Percentiles rank a stretch among this genome's conserved stretches.
phyloP scores from a whole-genome alignment of 768 basidiomycete species.

The Mycena capillaripes region DNA sequence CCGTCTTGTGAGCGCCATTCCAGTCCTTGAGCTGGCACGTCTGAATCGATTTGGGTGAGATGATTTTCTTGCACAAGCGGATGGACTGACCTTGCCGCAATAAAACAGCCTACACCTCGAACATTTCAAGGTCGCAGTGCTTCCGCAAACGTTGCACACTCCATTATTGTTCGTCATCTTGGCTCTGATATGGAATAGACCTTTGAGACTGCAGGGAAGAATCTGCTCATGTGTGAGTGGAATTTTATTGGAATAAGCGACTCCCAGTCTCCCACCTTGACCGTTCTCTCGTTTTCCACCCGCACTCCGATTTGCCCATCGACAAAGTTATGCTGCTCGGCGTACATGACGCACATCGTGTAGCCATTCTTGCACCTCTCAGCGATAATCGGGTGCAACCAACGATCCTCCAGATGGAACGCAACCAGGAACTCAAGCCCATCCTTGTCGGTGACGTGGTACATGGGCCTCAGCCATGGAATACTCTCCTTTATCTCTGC shows the following conservation, averaged over 20 bases:
- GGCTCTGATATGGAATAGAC: constrained; percentile 39
- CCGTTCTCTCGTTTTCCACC: constrained; percentile 40
- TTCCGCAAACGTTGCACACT: constrained; percentile 21
- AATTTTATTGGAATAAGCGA: background rate
- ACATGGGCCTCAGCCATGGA: constrained; percentile 40
- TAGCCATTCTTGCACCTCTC: constrained; percentile 32
- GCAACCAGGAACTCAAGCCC: constrained; percentile 39
- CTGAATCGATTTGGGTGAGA: constrained; percentile 12
- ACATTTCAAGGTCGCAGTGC: constrained; percentile 14
- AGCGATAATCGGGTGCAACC: constrained; percentile 13
- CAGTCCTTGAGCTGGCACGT: constrained; percentile 42
- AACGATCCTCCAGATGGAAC: constrained; percentile 40
- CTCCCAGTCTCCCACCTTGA: constrained; percentile 39
- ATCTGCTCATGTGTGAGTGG: constrained; percentile 23
- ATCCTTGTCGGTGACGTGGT: constrained; percentile 42
- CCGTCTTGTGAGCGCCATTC: constrained; percentile 41
- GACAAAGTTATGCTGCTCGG: constrained; percentile 41
- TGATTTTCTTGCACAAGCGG: too few species aligned
- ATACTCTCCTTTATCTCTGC: constrained; percentile 43
- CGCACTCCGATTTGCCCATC: constrained; percentile 48
- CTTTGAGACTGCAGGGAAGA: constrained; percentile 39
- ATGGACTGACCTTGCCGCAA: constrained; percentile 42
- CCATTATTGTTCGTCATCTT: background rate
- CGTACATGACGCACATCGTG: constrained; percentile 49
- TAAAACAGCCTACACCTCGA: constrained; percentile 36